A percentile compares a stretch with the other conserved stretches of the same genome.
These are phyloP conservation scores for Phycomyces nitens DNA, from an alignment of 192 early-diverging fungal species.

Conservation along the genomic window DNA sequence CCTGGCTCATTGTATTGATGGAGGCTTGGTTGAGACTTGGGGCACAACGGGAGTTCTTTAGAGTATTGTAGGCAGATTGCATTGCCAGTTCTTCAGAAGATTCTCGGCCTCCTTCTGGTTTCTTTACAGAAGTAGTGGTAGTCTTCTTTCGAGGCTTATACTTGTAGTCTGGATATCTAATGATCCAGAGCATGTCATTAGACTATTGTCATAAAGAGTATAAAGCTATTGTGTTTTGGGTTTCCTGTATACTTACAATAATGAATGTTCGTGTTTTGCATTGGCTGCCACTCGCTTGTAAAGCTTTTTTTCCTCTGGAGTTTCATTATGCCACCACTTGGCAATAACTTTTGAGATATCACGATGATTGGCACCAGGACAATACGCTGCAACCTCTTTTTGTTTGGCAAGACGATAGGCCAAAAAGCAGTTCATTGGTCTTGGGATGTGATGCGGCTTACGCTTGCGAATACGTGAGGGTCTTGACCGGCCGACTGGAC, in stretches of 20 bases:
- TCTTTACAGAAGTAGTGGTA: neutral
- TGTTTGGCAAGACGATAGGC: slow-evolving; percentile 55
- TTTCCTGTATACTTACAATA: no score
- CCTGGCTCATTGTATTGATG: no score
- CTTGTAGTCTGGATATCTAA: slow-evolving; percentile 25
- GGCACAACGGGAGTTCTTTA: no score
- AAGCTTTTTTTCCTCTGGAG: slow-evolving; percentile 47
- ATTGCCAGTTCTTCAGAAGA: no score
- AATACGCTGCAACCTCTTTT: slow-evolving; percentile 46
- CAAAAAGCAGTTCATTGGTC: slow-evolving; percentile 68
- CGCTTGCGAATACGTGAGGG: neutral
- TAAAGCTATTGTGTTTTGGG: no score
- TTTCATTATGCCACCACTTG: slow-evolving; percentile 54
- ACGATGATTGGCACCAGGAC: slow-evolving; percentile 52
- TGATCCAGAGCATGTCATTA: no score
- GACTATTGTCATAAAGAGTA: no score
- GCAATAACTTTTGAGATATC: slow-evolving; percentile 59
- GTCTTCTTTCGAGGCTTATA: slow-evolving; percentile 12
- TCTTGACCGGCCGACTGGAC: neutral
- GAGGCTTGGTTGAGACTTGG: no score
- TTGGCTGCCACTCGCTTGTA: slow-evolving; percentile 45
- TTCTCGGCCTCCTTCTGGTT: neutral
- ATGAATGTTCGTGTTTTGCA: slow-evolving; percentile 4
- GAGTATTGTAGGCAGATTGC: no score
- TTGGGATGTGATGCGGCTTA: slow-evolving; percentile 4